These are phyloP conservation scores for Colletotrichum truncatum DNA, from an alignment of 2,329 filamentous ascomycete species.

Conservation along the genomic window DNA sequence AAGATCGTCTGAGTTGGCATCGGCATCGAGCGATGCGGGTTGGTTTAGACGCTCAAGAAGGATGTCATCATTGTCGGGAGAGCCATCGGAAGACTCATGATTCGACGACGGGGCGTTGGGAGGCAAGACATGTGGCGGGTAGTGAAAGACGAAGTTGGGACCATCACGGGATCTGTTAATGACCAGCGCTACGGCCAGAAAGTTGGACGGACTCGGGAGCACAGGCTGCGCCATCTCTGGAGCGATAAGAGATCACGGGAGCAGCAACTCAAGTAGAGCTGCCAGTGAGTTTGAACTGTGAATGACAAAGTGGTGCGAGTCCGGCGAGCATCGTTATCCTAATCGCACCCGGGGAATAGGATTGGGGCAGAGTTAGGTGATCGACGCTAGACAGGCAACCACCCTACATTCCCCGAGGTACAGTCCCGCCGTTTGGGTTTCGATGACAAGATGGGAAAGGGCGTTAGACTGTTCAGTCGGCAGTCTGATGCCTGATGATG, in stretches of 20 bases:
- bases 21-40: slow-evolving; percentile 40
- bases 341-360: neutral
- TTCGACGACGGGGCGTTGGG: slow-evolving; percentile 46
- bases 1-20: slow-evolving; percentile 46
- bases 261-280: neutral
- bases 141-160: slow-evolving; percentile 86
- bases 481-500: neutral
- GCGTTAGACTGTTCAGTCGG: neutral
- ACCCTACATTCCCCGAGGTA: neutral
- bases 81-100: slow-evolving; percentile 43
- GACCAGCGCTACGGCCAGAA: slow-evolving; percentile 77
- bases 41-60: slow-evolving; percentile 57
- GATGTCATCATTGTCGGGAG: slow-evolving; percentile 59
- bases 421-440: neutral
- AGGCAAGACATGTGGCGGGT: slow-evolving; percentile 69
- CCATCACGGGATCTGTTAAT: slow-evolving; percentile 80
- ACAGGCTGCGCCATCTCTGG: slow-evolving; percentile 56
- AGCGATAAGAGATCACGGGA: neutral
- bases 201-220: slow-evolving; percentile 62
- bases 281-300: neutral
- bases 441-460: neutral
- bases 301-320: neutral
- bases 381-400: neutral
- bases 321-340: neutral
- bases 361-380: neutral